Evolutionary conservation across 1,139 yeast genomes (phyloP), one percentile per base, ranked within the genome.

Genomic region (Komagataea norvegica): DNA sequence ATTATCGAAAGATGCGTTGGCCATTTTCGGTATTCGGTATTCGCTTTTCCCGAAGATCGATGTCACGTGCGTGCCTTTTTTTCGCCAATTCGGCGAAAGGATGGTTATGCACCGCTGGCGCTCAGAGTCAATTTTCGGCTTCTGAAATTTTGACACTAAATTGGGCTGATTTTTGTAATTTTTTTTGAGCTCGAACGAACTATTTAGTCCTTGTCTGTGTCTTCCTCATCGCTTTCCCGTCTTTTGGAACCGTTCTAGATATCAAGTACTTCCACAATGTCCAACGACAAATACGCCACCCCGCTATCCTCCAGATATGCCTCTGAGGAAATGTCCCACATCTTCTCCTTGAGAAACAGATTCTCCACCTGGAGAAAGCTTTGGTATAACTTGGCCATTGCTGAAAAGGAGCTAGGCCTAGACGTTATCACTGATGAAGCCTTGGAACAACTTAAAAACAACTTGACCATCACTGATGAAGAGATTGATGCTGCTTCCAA

Each of bases 321-420:
- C 40, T 86, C 96, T 49, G 89, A 84, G 60, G 98, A 91, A 68
- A 91, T 91, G 98, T 82, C 96, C 46, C 72, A 74, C 54, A 73
- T 91, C 59, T 91, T 91, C 73, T 89, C 97, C 34, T 68, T 84
- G 59, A 80, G 96, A 68, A 89, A 85, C 68, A 77, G 99, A 61
- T 91, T 84, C 65, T 84, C 96, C 38, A 91, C 98, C 36, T 91
- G 99, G 99, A 83, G 99, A 74, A 86, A 86, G 65, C 76, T 91
- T 52, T 91, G 99, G 99, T 77, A 79, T 59, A 88, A 86, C 61
- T 73, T 91, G 53, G 99, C 99, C 51, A 81, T 83, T 60, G 98
- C 98, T 46, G 98, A 91, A 68, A 73, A 87, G 64, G 86, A 87
- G 60, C 76, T 88, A 35, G 98, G 98, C 5, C 74, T 91, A 46